Base-by-base conservation (phyloP, 371 early-diverging fungal genomes). In the Lichtheimia ornata region DNA sequence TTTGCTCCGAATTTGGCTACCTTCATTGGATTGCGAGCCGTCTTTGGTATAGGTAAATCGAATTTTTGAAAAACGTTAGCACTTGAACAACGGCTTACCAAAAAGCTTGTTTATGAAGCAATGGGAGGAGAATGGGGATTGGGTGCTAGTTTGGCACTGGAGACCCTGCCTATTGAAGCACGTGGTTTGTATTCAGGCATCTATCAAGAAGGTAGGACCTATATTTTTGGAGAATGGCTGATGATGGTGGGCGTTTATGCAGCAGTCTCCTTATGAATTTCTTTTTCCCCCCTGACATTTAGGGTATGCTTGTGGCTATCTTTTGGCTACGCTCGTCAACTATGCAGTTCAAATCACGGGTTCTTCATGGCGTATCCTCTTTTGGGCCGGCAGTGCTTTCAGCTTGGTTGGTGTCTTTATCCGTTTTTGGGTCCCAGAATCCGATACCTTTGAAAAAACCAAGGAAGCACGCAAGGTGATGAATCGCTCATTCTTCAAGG, bases 51-150 rank as follows among this genome's bases (percentile, higher is more conserved):
- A 35, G 35, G 35, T 35, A 35, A 35, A 9, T 28, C 35, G 22
- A 22, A 4, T 35, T 35, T 11, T 9, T 35, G 35, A 35, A 11
- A 9, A 9, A 11, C 5, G 5, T 35, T 9, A 35, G 35, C 5
- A 1, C 9, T 35, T 9, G 9, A 11, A 9, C 11, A 35, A 22
- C 22, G 22, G 2, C 35, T 35, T 9, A 35, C 35, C n/a, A n/a
- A 35, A 35, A 35, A 35, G 9, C 35, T 5, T 28, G 28, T 35
- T 35, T 9, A 2, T 89, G 47, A 35, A 35, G 75, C 83, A 11
- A 86, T 89, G 87, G 91, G 91, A 43, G 91, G 90, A 43, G 88
- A 87, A 65, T 91, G 91, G 91, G 76, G 72, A 22, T 78, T 91
- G 17, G 86, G 88, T 18, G 84, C 87, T 13, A 78, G 86, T 66